Percentiles rank a stretch among this genome's conserved stretches.
These are phyloP conservation scores for Apiospora hydei DNA, from an alignment of 2,329 filamentous ascomycete genomes.

Conservation along the genomic window DNA sequence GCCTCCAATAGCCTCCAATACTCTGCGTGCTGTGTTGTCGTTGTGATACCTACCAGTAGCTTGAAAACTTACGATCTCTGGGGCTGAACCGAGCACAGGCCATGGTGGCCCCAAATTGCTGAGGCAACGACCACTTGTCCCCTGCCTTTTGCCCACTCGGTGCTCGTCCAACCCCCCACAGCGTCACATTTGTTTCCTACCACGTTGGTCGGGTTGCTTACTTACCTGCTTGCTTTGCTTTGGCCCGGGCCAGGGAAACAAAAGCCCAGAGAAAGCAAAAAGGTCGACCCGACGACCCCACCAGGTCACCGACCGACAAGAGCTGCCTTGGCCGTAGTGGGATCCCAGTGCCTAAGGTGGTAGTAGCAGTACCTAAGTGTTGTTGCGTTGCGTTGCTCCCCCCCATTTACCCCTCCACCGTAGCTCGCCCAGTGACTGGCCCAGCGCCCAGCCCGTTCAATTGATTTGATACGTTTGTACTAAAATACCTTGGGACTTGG, in stretches of 20 bases:
- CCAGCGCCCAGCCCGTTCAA: not conserved
- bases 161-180: not conserved
- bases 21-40: constrained; percentile 1
- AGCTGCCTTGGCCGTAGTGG: constrained; percentile 16
- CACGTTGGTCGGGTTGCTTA: constrained; percentile 7
- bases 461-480: not conserved
- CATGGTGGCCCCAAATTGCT: constrained; percentile 12
- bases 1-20: no score
- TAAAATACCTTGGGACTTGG: not conserved
- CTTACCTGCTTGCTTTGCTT: constrained; percentile 1
- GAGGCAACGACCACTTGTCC: constrained; percentile 6
- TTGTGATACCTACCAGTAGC: not conserved
- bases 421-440: not conserved
- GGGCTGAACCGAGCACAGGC: constrained; percentile 13
- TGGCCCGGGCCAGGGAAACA: not conserved
- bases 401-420: constrained; percentile 9
- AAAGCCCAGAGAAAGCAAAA: not conserved
- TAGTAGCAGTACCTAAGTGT: not conserved
- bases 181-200: constrained; percentile 9
- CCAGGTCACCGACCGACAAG: constrained; percentile 17
- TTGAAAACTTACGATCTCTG: constrained; percentile 1
- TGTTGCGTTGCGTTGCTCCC: constrained; percentile 11
- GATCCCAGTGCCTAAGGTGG: not conserved
- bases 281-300: not conserved
- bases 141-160: not conserved